phyloP scores from a whole-genome alignment of 768 basidiomycete species.

The Cubamyces lactineus region DNA sequence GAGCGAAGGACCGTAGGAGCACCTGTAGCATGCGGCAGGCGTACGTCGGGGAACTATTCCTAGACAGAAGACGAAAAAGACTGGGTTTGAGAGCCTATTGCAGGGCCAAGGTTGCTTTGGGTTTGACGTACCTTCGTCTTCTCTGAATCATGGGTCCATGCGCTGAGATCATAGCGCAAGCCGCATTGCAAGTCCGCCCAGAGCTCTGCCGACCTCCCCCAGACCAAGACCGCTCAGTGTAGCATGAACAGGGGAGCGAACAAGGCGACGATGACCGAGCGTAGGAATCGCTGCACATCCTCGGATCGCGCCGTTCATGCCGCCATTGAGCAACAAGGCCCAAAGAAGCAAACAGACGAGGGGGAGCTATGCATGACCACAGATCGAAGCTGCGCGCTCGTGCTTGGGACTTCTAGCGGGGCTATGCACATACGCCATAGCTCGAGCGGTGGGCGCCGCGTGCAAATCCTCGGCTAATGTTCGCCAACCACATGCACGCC shows the following conservation, averaged over 20 bases:
- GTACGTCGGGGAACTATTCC: no score
- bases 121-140: neutral
- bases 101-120: neutral
- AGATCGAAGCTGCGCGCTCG: conserved; percentile 2
- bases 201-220: neutral
- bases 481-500: conserved; percentile 19
- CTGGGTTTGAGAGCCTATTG: neutral
- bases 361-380: conserved; percentile 3
- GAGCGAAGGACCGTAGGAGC: no score
- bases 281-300: conserved; percentile 18
- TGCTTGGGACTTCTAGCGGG: conserved; percentile 7
- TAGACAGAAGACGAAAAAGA: no score
- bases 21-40: no score
- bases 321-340: conserved; percentile 14
- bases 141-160: conserved; percentile 2
- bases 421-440: neutral
- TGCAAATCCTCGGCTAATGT: conserved; percentile 21
- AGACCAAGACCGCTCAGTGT: neutral
- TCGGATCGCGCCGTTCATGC: conserved; percentile 13
- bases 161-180: neutral
- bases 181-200: neutral
- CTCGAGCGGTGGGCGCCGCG: conserved; percentile 10
- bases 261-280: neutral
- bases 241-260: neutral
- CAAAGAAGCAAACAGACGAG: neutral